Evolutionary conservation across 2,329 filamentous ascomycete species (phyloP).

Genomic region (Fusarium sp.): DNA sequence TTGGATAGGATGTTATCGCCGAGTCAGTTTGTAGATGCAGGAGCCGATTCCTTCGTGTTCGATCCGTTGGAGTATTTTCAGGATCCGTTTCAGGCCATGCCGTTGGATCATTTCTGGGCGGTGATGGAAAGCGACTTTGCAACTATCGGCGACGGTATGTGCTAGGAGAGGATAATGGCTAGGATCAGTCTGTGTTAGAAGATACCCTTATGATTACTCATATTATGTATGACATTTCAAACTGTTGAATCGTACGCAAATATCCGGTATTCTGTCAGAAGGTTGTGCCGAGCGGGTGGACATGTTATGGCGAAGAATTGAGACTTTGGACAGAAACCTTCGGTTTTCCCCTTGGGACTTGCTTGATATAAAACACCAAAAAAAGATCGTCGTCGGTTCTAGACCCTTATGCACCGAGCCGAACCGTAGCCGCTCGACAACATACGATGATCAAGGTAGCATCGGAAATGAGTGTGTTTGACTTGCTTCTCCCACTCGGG

Average conservation of each 20-base stretch:
- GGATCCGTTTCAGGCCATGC: slow-evolving; percentile 42
- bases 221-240: not conserved
- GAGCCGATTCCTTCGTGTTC: slow-evolving; percentile 17
- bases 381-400: not conserved
- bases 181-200: not conserved
- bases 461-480: not conserved
- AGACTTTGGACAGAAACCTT: rapidly evolving
- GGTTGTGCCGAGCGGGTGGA: too few relatives aligned
- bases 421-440: not conserved
- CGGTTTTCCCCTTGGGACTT: not conserved
- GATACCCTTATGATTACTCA: not conserved
- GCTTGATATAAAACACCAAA: not conserved
- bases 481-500: not conserved
- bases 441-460: not conserved
- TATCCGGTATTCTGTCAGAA: too few relatives aligned
- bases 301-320: too few relatives aligned
- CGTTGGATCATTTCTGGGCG: slow-evolving; percentile 42
- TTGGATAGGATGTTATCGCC: slow-evolving; percentile 10
- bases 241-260: rapidly evolving
- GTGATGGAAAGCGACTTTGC: slow-evolving; percentile 40
- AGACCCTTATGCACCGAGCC: slow-evolving; percentile 6
- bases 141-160: slow-evolving; percentile 17
- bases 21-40: not conserved
- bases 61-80: slow-evolving; percentile 35
- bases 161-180: not conserved